Evolutionary conservation across 805 yeast species (phyloP).

Genomic region (Myxozyma sirexii): DNA sequence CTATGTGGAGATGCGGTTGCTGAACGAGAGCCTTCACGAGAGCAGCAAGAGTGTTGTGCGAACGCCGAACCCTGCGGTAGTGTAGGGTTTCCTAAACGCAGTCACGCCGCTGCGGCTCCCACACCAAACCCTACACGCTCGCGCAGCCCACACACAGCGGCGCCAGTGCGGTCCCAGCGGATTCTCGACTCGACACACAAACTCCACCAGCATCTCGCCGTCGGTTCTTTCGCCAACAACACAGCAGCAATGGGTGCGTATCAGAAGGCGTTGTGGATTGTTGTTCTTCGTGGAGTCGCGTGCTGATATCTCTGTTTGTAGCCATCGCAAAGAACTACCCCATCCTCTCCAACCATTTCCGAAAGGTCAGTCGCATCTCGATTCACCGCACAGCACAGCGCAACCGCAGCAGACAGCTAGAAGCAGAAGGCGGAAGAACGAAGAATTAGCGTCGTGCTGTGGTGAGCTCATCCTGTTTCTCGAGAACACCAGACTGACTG

Average conservation of each 20-base stretch:
- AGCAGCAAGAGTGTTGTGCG: background rate
- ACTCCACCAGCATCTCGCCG: conserved; percentile 2
- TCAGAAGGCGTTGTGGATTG: too few relatives aligned
- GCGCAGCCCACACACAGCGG: background rate
- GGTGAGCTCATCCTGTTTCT: background rate
- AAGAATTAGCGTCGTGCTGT: background rate
- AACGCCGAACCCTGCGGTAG: background rate
- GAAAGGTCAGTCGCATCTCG: conserved; percentile 53
- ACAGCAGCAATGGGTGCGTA: conserved; percentile 32
- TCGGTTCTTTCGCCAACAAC: conserved; percentile 8
- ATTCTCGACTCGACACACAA: background rate
- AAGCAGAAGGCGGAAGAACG: too few relatives aligned
- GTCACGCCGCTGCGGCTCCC: conserved; percentile 15
- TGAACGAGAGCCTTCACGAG: background rate
- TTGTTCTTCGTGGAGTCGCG: too few relatives aligned
- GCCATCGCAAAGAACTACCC: conserved; percentile 99
- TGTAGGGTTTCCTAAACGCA: conserved; percentile 8
- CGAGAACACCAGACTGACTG: background rate
- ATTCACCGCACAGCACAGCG: background rate
- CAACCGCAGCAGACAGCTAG: too few relatives aligned
- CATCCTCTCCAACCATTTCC: conserved; percentile 98
- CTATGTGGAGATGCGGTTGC: conserved; percentile 5
- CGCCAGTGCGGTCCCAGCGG: background rate
- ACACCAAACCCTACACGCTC: conserved; percentile 4
- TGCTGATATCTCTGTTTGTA: conserved; percentile 40